Evolutionary conservation across 805 yeast genomes (phyloP), one percentile per base, ranked within the genome.

Genomic region (Yamadazyma kitorensis): DNA sequence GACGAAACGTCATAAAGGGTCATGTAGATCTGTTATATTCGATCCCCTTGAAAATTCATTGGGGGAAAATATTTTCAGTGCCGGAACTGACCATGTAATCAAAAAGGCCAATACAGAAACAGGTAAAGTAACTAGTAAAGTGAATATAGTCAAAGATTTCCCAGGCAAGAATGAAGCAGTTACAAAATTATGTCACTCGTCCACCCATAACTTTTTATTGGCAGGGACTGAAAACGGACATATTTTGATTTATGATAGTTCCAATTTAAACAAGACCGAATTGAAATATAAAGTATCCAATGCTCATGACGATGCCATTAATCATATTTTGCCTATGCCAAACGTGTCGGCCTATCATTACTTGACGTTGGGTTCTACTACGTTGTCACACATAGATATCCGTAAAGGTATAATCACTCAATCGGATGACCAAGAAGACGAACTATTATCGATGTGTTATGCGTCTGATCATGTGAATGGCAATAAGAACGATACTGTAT

Each of bases 381-480:
- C 89, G 0, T 62, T 91, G 27, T 73, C 87, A 1, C 82, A 81
- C 39, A 70, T 89, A 49, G 97, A 91, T 55, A 68, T 82, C 3
- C 65, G 96, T 30, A 85, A 82, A 47, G 85, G 84, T 4, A 70
- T 79, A 2, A 56, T 82, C 1, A 60, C 74, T 3, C 72, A 72
- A 24, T 80, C 89, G 23, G 98, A 89, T 43, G 89, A 87, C 53
- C 98, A 91, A 61, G 96, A 84, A 46, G 98, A 91, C 51, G 98
- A 91, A 53, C 61, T 91, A n/a, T 60, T 91, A 27, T 71, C 88
- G 36, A 82, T 86, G 48, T 65, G 85, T 24, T 78, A 80, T 61
- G 73, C 80, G 1, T 48, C 64, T 1, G 85, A 82, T 42, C 74
- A 74, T 2, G 45, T 56, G 9, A 56, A 51, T 24, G 58, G 48